Evolutionary conservation across 2,329 filamentous ascomycete species (phyloP), one percentile per base, ranked within the genome.

Genomic region (Fusarium piperis): DNA sequence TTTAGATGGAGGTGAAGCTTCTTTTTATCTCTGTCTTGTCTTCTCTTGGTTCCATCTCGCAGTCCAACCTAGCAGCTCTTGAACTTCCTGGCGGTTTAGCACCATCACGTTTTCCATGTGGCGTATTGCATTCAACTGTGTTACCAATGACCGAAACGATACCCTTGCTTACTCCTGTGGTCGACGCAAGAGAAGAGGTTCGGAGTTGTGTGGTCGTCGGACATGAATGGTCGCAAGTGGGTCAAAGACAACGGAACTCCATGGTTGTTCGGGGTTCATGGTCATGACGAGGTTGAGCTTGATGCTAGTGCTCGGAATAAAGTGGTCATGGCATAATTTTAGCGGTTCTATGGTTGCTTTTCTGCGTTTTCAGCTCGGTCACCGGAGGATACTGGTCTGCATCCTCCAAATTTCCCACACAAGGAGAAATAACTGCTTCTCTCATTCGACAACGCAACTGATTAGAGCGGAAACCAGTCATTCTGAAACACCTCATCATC

Each of bases 201-300:
- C 48, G 48, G 48, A 53, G 48, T 53, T 53, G n/a, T 10, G 30
- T 53, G 30, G 48, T 53, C 48, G 18, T 53, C 48, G 48, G 48
- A 53, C 48, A 53, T 53, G 48, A 23, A 53, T 53, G 48, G 48
- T 23, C 18, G 8, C 20, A 1, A 18, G 48, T 52, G 48, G 48
- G 18, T 52, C 48, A 33, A 15, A 23, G 18, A 35, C 48, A 6
- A 33, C 48, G 48, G 48, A 52, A 52, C 48, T 52, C 48, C 28
- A 30, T 52, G 48, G 28, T 16, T 16, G 3, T 20, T 52, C 48
- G 48, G 48, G 13, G 30, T 0, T 3, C 1, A 20, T 52, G 48
- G 48, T 10, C 28, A 33, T 20, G 12, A 33, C 2, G 18, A 32
- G 46, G 8, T 18, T 4, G 5, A 12, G 7, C 2, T 32, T 13